Evolutionary conservation across 352 stramenopile genomes (phyloP).

Genomic region (Phytophthora hibernalis): DNA sequence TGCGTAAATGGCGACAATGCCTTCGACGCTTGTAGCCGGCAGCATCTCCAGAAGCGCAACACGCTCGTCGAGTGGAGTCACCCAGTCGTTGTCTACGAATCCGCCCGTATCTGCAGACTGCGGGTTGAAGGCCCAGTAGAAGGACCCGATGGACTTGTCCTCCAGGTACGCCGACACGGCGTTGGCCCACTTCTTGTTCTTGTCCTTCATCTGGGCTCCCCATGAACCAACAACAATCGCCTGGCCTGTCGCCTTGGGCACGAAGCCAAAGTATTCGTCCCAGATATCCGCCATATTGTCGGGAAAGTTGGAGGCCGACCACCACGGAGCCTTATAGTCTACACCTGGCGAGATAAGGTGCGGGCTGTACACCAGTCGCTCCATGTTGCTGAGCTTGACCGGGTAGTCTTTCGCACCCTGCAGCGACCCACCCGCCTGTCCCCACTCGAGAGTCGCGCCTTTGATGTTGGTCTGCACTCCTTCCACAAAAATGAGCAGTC

Average conservation of each 20-base stretch:
- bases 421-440: conserved; percentile 66
- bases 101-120: conserved; percentile 75
- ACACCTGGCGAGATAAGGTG: conserved; percentile 72
- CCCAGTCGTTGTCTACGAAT: conserved; percentile 77
- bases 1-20: conserved; percentile 49
- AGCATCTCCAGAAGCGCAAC: conserved; percentile 54
- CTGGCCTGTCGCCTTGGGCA: conserved; percentile 59
- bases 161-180: conserved; percentile 58
- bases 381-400: conserved; percentile 74
- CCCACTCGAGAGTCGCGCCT: conserved; percentile 58
- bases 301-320: conserved; percentile 61
- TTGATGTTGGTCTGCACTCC: conserved; percentile 78
- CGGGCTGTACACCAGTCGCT: conserved; percentile 73
- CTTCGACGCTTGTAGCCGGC: conserved; percentile 47
- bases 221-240: conserved; percentile 72
- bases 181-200: conserved; percentile 65
- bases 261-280: conserved; percentile 75
- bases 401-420: conserved; percentile 67
- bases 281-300: conserved; percentile 74
- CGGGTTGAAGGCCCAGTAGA: conserved; percentile 84
- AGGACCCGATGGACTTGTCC: conserved; percentile 66
- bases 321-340: conserved; percentile 72
- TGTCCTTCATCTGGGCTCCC: conserved; percentile 69
- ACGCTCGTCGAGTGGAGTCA: conserved; percentile 63
- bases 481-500: conserved; percentile 77